phyloP scores from a whole-genome alignment of 1,284 basidiomycete genomes.

The Ceratobasidium sp. region DNA sequence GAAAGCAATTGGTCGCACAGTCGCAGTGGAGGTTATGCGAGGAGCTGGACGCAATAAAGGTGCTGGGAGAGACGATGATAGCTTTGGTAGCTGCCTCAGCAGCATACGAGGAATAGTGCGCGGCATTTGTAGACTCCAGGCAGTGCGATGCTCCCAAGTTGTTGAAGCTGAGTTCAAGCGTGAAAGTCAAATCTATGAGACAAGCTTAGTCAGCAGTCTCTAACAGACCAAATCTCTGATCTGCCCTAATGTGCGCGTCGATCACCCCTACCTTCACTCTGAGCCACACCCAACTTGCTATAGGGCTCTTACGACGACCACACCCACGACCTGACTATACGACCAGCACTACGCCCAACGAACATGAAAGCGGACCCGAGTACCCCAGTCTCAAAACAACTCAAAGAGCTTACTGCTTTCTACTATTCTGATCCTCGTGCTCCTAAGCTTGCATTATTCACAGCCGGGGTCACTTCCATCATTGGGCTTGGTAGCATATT shows the following conservation, averaged over 20 bases:
- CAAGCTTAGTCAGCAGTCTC: constrained; percentile 6
- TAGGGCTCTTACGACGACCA: background rate
- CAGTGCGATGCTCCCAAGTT: too few species aligned
- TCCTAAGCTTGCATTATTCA: constrained; percentile 11
- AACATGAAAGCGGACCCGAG: constrained; percentile 14
- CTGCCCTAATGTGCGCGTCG: too few species aligned
- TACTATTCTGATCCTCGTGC: constrained; percentile 31
- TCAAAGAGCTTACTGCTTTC: constrained; percentile 19
- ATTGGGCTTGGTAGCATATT: background rate
- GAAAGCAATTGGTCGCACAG: constrained; percentile 16
- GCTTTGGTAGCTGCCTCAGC: constrained; percentile 13
- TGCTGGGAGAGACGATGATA: background rate
- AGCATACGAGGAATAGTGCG: constrained; percentile 31
- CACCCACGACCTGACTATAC: background rate
- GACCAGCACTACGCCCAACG: too few species aligned
- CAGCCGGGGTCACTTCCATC: constrained; percentile 16
- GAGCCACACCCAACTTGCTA: background rate
- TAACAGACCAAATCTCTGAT: too few species aligned
- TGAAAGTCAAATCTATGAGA: background rate
- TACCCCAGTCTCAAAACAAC: constrained; percentile 15
- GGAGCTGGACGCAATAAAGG: background rate
- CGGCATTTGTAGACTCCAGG: constrained; percentile 29
- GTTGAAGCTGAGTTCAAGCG: background rate
- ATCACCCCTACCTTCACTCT: background rate
- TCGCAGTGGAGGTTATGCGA: background rate